Percentiles rank a stretch among this genome's conserved stretches.
These are phyloP conservation scores for Xylaria palmicola DNA, from an alignment of 495 filamentous ascomycete genomes.

Conservation along the genomic window DNA sequence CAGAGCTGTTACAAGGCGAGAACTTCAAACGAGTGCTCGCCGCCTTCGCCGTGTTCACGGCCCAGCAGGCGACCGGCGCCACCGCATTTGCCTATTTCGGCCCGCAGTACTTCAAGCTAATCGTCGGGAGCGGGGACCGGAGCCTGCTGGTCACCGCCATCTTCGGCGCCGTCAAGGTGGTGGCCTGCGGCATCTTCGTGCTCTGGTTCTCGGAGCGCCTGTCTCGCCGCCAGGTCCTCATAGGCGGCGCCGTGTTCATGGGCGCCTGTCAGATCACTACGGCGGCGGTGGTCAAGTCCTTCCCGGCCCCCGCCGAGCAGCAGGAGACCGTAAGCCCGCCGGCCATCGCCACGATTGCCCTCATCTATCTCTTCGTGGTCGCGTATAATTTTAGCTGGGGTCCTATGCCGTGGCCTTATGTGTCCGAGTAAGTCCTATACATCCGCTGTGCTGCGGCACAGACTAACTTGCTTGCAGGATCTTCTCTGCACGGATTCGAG, in stretches of 20 bases:
- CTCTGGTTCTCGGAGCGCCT: conserved; percentile 40
- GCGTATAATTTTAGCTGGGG: conserved; percentile 52
- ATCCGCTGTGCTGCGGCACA: not conserved
- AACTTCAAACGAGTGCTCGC: conserved; percentile 40
- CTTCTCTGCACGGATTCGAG: conserved; percentile 50
- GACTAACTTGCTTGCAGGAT: conserved; percentile 34
- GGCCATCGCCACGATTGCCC: conserved; percentile 46
- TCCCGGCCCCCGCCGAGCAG: conserved; percentile 30
- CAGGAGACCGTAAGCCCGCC: conserved; percentile 35
- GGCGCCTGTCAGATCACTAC: conserved; percentile 30
- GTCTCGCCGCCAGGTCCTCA: conserved; percentile 37
- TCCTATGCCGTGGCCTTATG: conserved; percentile 51
- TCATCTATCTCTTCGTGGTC: conserved; percentile 52
- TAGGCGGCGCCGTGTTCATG: conserved; percentile 44
- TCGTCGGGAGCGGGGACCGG: conserved; percentile 41
- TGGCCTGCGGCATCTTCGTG: conserved; percentile 41
- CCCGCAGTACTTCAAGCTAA: conserved; percentile 49
- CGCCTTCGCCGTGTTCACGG: conserved; percentile 51
- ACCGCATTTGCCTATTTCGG: conserved; percentile 39
- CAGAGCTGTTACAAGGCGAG: conserved; percentile 34
- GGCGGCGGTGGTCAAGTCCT: conserved; percentile 36
- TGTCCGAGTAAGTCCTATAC: conserved; percentile 34
- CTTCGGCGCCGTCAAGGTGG: conserved; percentile 52
- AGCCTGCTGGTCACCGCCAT: conserved; percentile 50
- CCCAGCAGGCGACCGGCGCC: conserved; percentile 44